A percentile compares a stretch with the other conserved stretches of the same genome.
Conservation (phyloP, 169 alveolate species). For the Plasmodium gaboni region DNA sequence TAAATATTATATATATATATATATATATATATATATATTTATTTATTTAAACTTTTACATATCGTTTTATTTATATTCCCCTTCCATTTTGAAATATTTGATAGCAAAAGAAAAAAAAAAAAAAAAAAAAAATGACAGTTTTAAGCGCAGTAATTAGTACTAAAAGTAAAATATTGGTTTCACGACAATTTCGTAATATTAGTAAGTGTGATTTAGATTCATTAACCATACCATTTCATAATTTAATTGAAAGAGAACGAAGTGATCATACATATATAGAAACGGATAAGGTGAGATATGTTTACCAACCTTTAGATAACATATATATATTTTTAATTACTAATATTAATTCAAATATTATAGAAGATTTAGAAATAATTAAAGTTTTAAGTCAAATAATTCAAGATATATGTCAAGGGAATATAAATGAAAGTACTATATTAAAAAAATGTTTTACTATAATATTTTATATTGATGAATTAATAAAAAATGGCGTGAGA, state of each 20-base stretch:
- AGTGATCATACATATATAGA: constrained; percentile 86
- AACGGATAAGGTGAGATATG: constrained; percentile 84
- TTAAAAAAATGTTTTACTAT: constrained; percentile 82
- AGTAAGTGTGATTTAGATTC: constrained; percentile 77
- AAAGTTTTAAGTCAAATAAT: constrained; percentile 84
- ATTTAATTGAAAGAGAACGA: constrained; percentile 69
- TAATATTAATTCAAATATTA: constrained; percentile 84
- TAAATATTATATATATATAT: too few species aligned
- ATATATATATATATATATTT: too few species aligned
- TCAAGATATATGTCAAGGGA: constrained; percentile 82
- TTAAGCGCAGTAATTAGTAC: constrained; percentile 75
- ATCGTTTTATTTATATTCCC: too few species aligned
- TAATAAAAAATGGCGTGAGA: constrained; percentile 81
- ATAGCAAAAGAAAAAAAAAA: neutral
- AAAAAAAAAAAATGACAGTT: constrained; percentile 36
- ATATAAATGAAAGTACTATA: constrained; percentile 81
- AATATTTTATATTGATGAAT: constrained; percentile 85
- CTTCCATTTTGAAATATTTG: too few species aligned
- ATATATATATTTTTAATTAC: constrained; percentile 87
- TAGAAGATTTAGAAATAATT: constrained; percentile 84
- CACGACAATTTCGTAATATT: constrained; percentile 69
- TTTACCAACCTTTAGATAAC: constrained; percentile 85
- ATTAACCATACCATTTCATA: constrained; percentile 68
- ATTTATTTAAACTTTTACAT: too few species aligned
- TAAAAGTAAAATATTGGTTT: constrained; percentile 66